These are phyloP conservation scores for Parafenestella ontariensis DNA, from an alignment of 2,329 filamentous ascomycete genomes.

Conservation along the genomic window DNA sequence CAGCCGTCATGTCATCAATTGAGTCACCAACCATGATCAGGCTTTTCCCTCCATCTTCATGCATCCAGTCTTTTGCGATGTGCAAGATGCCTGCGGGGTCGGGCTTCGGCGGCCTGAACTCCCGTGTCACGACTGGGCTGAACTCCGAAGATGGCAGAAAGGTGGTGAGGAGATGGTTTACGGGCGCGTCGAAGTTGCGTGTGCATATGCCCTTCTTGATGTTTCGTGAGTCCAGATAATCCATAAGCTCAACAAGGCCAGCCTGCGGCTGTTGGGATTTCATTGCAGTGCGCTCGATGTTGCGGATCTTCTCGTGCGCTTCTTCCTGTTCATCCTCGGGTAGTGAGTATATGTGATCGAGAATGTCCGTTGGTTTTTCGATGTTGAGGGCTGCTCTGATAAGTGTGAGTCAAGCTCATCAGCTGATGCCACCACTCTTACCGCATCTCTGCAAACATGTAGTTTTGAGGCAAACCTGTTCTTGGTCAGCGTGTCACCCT, in stretches of 20 bases:
- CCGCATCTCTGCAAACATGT: slow-evolving; percentile 95
- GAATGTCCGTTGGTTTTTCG: slow-evolving; percentile 75
- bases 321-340: slow-evolving; percentile 66
- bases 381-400: slow-evolving; percentile 69
- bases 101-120: slow-evolving; percentile 84
- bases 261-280: slow-evolving; percentile 78
- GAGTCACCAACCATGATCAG: slow-evolving; percentile 67
- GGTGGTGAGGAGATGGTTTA: slow-evolving; percentile 74
- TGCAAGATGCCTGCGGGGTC: slow-evolving; percentile 86
- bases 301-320: slow-evolving; percentile 76
- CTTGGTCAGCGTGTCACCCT: slow-evolving; percentile 7
- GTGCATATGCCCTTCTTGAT: slow-evolving; percentile 89
- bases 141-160: slow-evolving; percentile 76
- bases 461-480: slow-evolving; percentile 82
- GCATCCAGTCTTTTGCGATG: slow-evolving; percentile 78
- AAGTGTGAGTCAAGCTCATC: background rate
- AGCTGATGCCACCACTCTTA: slow-evolving; percentile 31
- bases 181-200: slow-evolving; percentile 83
- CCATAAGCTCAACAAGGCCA: slow-evolving; percentile 79
- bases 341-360: slow-evolving; percentile 83
- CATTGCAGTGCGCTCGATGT: slow-evolving; percentile 85
- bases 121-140: slow-evolving; percentile 81
- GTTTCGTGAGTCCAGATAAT: slow-evolving; percentile 72
- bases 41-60: slow-evolving; percentile 52
- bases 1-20: slow-evolving; percentile 92